These are phyloP conservation scores for Tephrocybe sp. DNA, from an alignment of 768 basidiomycete genomes.

Conservation along the genomic window DNA sequence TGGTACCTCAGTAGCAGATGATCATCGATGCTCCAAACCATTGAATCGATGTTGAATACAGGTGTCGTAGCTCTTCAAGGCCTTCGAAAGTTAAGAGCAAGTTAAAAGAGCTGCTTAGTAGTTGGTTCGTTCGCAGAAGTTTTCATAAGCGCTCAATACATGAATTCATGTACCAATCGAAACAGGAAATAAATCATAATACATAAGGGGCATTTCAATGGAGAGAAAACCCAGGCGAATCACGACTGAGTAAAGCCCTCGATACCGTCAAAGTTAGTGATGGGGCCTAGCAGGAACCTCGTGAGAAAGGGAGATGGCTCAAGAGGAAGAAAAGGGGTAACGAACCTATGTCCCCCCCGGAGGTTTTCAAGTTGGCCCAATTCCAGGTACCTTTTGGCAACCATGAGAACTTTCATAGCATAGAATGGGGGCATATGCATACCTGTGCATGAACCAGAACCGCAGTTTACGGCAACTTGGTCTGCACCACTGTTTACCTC, in stretches of 20 bases:
- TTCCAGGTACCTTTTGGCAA: constrained; percentile 45
- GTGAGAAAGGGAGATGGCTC: not conserved
- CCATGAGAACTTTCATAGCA: not conserved
- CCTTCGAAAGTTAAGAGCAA: no score
- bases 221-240: no score
- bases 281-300: constrained; percentile 24
- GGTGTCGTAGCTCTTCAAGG: no score
- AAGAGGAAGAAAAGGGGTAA: not conserved
- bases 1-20: no score
- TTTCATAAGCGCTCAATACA: no score
- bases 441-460: constrained; percentile 48
- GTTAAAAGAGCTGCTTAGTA: no score
- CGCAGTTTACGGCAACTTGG: constrained; percentile 56
- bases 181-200: no score
- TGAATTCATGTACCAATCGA: no score
- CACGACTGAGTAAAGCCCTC: constrained; percentile 24
- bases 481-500: constrained; percentile 39
- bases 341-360: constrained; percentile 41
- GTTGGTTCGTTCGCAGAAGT: no score
- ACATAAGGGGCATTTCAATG: no score
- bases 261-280: constrained; percentile 32
- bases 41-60: no score
- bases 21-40: no score
- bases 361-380: constrained; percentile 42
- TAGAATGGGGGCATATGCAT: not conserved